Conservation (phyloP, 78 protist species). For the Planoprotostelium fungivorum region DNA sequence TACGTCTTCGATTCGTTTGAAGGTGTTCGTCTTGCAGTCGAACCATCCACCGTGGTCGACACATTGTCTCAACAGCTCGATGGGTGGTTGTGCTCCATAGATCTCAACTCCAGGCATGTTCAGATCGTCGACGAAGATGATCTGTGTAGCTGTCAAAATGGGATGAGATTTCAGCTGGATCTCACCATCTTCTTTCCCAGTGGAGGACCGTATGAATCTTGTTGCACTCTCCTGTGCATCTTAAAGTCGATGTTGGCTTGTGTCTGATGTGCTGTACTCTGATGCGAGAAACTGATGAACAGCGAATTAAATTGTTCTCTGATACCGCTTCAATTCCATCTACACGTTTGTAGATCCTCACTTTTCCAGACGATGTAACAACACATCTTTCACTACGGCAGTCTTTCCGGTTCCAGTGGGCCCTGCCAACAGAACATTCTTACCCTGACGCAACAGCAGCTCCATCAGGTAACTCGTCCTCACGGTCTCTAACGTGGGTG, state of each 20-base stretch:
- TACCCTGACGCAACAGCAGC: slow-evolving; percentile 79
- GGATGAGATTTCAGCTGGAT: neutral
- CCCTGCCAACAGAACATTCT: slow-evolving; percentile 92
- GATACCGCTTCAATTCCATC: neutral
- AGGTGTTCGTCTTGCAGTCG: slow-evolving; percentile 61
- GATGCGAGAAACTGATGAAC: slow-evolving; percentile 81
- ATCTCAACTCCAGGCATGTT: slow-evolving; percentile 92
- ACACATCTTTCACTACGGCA: slow-evolving; percentile 83
- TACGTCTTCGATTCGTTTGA: slow-evolving; percentile 84
- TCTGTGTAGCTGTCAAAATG: slow-evolving; percentile 4
- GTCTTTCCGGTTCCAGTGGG: slow-evolving; percentile 97
- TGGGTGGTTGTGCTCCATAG: slow-evolving; percentile 95
- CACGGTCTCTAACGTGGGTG: neutral
- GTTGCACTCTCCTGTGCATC: slow-evolving; percentile 55
- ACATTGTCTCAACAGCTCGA: slow-evolving; percentile 91
- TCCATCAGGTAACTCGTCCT: slow-evolving; percentile 69
- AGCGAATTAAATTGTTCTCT: slow-evolving; percentile 4
- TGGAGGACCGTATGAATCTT: slow-evolving; percentile 69
- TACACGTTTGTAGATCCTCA: slow-evolving; percentile 55
- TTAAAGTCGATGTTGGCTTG: slow-evolving; percentile 74
- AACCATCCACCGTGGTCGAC: slow-evolving; percentile 96
- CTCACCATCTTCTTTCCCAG: slow-evolving; percentile 78
- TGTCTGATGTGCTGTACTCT: slow-evolving; percentile 81
- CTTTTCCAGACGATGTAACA: slow-evolving; percentile 62
- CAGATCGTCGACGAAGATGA: slow-evolving; percentile 95